These are phyloP conservation scores for Aristolochia contorta DNA, from an alignment of 164 flowering plant species.

Conservation along the genomic window DNA sequence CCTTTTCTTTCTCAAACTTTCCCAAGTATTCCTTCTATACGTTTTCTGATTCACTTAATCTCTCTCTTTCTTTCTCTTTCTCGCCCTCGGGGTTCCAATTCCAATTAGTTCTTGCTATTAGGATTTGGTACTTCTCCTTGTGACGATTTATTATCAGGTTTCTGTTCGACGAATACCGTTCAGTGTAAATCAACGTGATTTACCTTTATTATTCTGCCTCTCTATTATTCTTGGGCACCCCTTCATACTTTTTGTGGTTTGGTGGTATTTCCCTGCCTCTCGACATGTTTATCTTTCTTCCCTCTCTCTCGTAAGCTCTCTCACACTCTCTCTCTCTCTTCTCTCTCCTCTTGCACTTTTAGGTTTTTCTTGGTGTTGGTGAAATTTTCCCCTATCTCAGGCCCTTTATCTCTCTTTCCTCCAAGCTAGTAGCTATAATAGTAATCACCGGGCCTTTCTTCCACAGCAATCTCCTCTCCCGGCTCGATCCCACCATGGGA, in stretches of 20 bases:
- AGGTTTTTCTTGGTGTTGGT: conserved; percentile 2
- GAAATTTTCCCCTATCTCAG: conserved; percentile 1
- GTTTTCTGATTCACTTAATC: neutral
- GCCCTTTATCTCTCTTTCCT: conserved; percentile 17
- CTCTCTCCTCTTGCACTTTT: neutral
- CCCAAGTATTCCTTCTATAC: neutral
- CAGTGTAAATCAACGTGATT: no score
- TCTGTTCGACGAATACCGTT: no score
- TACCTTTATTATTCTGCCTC: neutral
- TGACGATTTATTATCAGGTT: neutral
- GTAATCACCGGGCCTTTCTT: conserved; percentile 2
- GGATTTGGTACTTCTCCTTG: no score
- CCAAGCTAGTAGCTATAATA: conserved; percentile 16
- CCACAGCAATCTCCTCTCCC: conserved; percentile 12
- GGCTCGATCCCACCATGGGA: conserved; percentile 34
- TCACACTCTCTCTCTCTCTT: neutral
- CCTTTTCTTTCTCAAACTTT: neutral
- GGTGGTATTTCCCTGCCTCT: neutral
- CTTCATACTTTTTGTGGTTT: neutral
- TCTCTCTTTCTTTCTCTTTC: neutral
- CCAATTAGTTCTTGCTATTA: no score
- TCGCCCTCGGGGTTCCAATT: neutral
- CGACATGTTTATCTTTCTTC: neutral
- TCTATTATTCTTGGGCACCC: no score
- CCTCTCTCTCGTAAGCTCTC: neutral